phyloP scores from a whole-genome alignment of 306 rosid genomes.

The Notholithocarpus densiflorus region DNA sequence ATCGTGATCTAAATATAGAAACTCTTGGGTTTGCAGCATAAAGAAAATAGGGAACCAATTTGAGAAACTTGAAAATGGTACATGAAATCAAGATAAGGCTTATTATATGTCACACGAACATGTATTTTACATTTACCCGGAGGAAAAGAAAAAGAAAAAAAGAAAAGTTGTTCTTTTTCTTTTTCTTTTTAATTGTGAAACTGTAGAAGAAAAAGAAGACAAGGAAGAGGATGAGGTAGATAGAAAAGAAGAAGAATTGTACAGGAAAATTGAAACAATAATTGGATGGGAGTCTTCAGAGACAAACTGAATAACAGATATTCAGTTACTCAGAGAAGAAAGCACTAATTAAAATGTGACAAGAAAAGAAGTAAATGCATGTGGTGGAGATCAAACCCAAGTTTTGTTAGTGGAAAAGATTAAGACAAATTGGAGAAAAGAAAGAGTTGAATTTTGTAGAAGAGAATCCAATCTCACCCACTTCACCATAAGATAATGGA shows the following conservation, averaged over 20 bases:
- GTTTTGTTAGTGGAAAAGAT: conserved; percentile 11
- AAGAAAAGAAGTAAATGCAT: neutral
- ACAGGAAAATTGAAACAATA: conserved; percentile 2
- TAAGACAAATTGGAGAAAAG: neutral
- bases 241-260: too few relatives aligned
- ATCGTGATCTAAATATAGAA: conserved; percentile 51
- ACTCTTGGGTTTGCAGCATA: conserved; percentile 19
- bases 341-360: neutral
- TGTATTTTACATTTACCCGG: neutral
- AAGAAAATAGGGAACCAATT: conserved; percentile 28
- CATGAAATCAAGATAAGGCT: conserved; percentile 38
- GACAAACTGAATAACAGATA: neutral
- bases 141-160: neutral
- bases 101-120: neutral
- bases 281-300: conserved; percentile 5
- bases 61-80: conserved; percentile 23
- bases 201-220: neutral
- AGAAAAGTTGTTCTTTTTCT: too few relatives aligned
- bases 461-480: conserved; percentile 15
- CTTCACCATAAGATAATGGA: conserved; percentile 2
- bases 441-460: neutral
- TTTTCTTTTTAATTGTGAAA: neutral
- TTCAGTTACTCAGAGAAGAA: conserved; percentile 23
- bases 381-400: conserved; percentile 19
- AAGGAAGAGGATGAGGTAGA: neutral